Percentiles rank a stretch among this genome's conserved stretches.
Evolutionary conservation across 805 yeast species (phyloP).

Genomic region (Candida piceae): DNA sequence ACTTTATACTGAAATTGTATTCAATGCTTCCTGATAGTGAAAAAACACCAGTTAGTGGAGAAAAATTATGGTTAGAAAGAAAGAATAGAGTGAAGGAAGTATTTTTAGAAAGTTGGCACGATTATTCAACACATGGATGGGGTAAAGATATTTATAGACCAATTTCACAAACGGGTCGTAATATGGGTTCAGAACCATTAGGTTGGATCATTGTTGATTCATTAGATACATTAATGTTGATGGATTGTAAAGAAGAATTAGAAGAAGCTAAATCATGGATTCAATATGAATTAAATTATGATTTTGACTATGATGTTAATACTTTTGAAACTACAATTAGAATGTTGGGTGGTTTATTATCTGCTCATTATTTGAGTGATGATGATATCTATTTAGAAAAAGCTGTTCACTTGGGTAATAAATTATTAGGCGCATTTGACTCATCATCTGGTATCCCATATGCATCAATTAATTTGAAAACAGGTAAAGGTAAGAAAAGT

Average conservation of each 20-base stretch:
- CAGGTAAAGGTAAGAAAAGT: constrained; percentile 54
- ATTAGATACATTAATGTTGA: constrained; percentile 73
- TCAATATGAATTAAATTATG: constrained; percentile 58
- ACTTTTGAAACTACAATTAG: constrained; percentile 93
- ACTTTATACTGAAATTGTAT: constrained; percentile 33
- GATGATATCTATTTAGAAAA: constrained; percentile 71
- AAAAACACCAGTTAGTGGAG: constrained; percentile 1
- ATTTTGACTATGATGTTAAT: constrained; percentile 69
- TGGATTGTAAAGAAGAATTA: constrained; percentile 65
- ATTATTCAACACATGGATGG: constrained; percentile 74
- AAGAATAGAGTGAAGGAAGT: constrained; percentile 59
- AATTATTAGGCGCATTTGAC: constrained; percentile 64
- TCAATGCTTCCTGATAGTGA: constrained; percentile 10
- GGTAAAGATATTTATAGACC: constrained; percentile 80
- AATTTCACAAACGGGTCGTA: constrained; percentile 51
- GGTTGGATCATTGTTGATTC: constrained; percentile 95
- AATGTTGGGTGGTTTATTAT: constrained; percentile 88
- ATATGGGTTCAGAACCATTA: constrained; percentile 76
- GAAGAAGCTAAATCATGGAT: constrained; percentile 71
- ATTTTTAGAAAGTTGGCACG: constrained; percentile 72
- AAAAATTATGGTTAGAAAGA: constrained; percentile 40
- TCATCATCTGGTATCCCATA: constrained; percentile 68
- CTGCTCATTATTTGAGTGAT: constrained; percentile 67
- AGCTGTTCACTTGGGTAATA: constrained; percentile 75
- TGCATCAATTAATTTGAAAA: constrained; percentile 66